A percentile compares a stretch with the other conserved stretches of the same genome.
Conservation (phyloP, 768 basidiomycete species). For the Amanita pallidorosea region DNA sequence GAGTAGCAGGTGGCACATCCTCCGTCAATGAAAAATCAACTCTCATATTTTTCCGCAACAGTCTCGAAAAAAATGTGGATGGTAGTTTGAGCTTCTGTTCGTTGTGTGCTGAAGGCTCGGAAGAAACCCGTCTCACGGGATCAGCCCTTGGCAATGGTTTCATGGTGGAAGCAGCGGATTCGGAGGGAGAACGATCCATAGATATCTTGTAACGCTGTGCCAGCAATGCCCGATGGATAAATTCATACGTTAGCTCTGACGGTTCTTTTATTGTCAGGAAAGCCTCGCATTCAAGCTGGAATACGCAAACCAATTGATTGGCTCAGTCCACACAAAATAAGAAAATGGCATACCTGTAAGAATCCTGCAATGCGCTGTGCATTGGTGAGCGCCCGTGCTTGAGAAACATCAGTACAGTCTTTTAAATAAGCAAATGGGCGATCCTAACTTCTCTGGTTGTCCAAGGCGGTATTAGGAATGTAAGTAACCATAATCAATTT, state of each 20-base stretch:
- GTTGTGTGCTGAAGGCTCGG: neutral
- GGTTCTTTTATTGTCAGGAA: neutral
- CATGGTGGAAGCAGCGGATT: neutral
- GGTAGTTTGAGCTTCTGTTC: neutral
- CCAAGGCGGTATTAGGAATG: neutral
- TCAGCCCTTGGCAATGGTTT: neutral
- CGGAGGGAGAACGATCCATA: neutral
- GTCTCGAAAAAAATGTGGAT: neutral
- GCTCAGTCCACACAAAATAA: neutral
- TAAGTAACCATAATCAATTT: neutral
- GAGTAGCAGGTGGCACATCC: neutral
- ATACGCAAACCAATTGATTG: neutral
- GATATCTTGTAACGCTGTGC: neutral
- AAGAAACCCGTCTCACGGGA: neutral
- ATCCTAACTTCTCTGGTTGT: neutral
- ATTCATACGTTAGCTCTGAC: neutral
- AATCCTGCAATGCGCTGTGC: neutral
- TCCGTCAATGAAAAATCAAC: neutral
- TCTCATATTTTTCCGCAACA: neutral
- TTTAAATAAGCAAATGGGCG: neutral
- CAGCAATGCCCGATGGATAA: neutral
- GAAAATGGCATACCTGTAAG: neutral
- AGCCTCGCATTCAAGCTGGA: neutral
- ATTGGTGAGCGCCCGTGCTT: conserved; percentile 1
- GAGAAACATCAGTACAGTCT: neutral